Conservation (phyloP, 148 eudicot species). For the Diospyros lotus region DNA sequence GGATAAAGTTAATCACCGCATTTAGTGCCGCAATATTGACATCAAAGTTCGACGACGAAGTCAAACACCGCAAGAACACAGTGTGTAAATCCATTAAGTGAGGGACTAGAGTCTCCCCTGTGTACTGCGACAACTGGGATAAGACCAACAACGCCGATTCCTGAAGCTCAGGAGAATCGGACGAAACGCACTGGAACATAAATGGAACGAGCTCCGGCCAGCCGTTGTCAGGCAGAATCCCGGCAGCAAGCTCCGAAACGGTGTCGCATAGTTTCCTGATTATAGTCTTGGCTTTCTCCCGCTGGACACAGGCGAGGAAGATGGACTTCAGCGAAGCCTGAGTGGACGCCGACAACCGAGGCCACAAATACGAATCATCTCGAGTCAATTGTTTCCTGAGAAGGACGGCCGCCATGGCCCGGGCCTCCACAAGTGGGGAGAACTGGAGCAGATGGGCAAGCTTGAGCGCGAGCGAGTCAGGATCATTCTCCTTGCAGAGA, state of each 20-base stretch:
- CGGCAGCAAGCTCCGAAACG: constrained; percentile 72
- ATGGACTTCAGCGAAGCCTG: constrained; percentile 53
- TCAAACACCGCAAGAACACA: constrained; percentile 56
- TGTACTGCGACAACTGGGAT: constrained; percentile 70
- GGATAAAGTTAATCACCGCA: constrained; percentile 77
- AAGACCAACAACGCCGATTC: constrained; percentile 78
- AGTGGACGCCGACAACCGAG: constrained; percentile 46
- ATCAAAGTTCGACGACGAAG: constrained; percentile 35
- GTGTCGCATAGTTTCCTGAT: constrained; percentile 78
- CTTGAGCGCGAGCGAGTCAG: constrained; percentile 60
- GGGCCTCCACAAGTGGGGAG: constrained; percentile 57
- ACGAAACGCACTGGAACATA: constrained; percentile 67
- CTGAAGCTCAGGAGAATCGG: constrained; percentile 45
- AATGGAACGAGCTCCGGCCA: constrained; percentile 87
- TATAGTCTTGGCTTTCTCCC: constrained; percentile 55
- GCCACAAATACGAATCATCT: constrained; percentile 59
- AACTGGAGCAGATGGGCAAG: constrained; percentile 55
- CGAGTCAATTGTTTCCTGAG: constrained; percentile 69
- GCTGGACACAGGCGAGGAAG: constrained; percentile 49
- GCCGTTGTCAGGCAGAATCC: constrained; percentile 57
- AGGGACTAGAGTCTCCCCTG: constrained; percentile 59
- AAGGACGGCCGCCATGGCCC: constrained; percentile 81
- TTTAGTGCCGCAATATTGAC: constrained; percentile 73
- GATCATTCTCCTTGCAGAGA: constrained; percentile 61
- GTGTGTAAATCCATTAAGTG: constrained; percentile 55